Evolutionary conservation across 768 basidiomycete genomes (phyloP), one percentile per base, ranked within the genome.

Genomic region (Cubamyces sp.): DNA sequence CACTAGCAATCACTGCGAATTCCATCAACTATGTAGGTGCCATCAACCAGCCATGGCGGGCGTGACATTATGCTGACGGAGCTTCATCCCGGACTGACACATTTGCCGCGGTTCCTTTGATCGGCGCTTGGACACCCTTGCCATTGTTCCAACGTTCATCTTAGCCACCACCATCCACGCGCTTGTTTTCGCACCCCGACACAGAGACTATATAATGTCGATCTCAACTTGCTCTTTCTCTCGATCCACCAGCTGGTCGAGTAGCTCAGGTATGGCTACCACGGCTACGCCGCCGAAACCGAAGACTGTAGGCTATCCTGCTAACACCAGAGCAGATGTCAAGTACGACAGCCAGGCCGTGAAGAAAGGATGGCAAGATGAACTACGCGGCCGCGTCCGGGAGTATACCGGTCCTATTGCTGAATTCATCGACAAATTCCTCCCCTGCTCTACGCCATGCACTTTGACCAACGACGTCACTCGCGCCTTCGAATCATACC

Each of bases 241-340:
- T 28, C 47, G 26, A 39, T 26, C 9, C 18, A n/a, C 39, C 25
- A 43, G 42, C 48, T 34, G n/a, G 34, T 47, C 49, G 1, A 12
- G 12, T 21, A 39, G 34, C 43, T 28, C 51, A 53, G 59, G 59
- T 60, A 60, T 60, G 51, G 52, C 28, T 39, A 34, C 21, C 5
- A 11, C 21, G 2, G 14, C 50, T 16, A 60, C 26, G 16, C 58
- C 51, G 37, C 42, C 14, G 30, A 40, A 19, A 15, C 11, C 1
- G 1, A 52, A 37, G 50, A 39, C 42, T 23, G 11, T 12, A 26
- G 4, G 5, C 12, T 8, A 46, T 19, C 43, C 45, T 3, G 49
- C 58, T 52, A 54, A 54, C 26, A 5, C 21, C 1, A 30, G 18
- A 18, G 52, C 45, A 60, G 52, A 60, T 1, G 52, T 54, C 3